Evolutionary conservation across 2,329 filamentous ascomycete species (phyloP).

Genomic region (Plectosphaerella plurivora): DNA sequence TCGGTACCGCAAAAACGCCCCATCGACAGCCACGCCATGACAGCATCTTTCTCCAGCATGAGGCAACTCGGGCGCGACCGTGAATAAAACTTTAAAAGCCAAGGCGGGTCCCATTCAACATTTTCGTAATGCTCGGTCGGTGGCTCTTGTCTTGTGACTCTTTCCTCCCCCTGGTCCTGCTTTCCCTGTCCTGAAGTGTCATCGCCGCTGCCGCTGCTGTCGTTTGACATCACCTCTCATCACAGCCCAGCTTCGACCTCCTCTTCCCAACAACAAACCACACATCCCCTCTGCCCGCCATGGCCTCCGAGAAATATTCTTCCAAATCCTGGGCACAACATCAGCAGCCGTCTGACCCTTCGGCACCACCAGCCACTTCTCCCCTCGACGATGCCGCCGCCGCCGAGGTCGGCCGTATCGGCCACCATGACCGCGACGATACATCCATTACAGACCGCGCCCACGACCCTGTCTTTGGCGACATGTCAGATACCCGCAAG

Average conservation of each 20-base stretch:
- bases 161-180: not conserved
- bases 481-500: slow-evolving; percentile 18
- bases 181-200: not conserved
- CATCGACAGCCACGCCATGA: not conserved
- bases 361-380: not conserved
- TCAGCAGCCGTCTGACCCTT: not conserved
- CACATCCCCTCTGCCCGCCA: not conserved
- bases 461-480: slow-evolving; percentile 28
- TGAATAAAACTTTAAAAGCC: not conserved
- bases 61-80: not conserved
- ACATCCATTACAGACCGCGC: not conserved
- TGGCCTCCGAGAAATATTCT: not conserved
- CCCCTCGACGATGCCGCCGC: not conserved
- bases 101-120: not conserved
- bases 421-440: not conserved
- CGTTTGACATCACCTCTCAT: not conserved
- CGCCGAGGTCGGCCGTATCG: not conserved
- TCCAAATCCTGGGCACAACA: not conserved
- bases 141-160: not conserved
- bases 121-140: not conserved
- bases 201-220: not conserved
- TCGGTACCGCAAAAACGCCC: not conserved
- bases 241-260: not conserved
- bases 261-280: not conserved
- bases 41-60: not conserved